These are phyloP conservation scores for Gonium pectorale DNA, from an alignment of 139 green algal genomes.

Conservation along the genomic window DNA sequence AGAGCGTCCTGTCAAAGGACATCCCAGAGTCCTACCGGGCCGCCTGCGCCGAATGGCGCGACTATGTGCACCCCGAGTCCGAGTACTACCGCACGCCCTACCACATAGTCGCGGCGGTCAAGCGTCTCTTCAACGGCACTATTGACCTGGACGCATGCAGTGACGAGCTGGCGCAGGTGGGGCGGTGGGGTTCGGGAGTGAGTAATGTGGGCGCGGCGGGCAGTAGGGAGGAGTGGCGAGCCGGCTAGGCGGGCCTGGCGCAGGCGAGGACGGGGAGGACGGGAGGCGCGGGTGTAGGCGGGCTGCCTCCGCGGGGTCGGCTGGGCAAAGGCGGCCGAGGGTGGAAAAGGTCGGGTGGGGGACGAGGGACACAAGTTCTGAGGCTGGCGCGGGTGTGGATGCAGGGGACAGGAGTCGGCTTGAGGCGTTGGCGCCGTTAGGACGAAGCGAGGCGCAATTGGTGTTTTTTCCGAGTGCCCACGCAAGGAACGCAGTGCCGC, in stretches of 20 bases:
- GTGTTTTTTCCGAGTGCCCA: no score
- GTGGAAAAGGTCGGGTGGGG: no score
- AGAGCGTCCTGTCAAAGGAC: slow-evolving; percentile 35
- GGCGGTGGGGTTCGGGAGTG: neutral
- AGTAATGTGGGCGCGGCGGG: neutral
- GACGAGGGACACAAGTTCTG: no score
- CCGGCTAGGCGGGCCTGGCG: neutral
- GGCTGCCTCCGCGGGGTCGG: no score
- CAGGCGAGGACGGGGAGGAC: neutral
- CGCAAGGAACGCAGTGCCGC: no score
- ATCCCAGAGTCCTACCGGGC: slow-evolving; percentile 26
- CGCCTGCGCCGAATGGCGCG: slow-evolving; percentile 27
- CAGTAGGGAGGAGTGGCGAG: neutral
- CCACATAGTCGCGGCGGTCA: slow-evolving; percentile 20
- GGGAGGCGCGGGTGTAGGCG: no score
- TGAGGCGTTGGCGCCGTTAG: no score
- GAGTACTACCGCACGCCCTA: slow-evolving; percentile 33
- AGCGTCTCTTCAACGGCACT: slow-evolving; percentile 4
- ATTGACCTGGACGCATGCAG: slow-evolving; percentile 45
- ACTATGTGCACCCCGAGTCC: slow-evolving; percentile 21
- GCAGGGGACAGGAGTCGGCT: no score
- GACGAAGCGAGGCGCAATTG: no score
- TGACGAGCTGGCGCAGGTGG: slow-evolving; percentile 43
- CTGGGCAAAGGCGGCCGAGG: no score
- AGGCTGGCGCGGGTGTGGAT: no score